Evolutionary conservation across 768 basidiomycete genomes (phyloP).

Genomic region (Lactifluus rugatus): DNA sequence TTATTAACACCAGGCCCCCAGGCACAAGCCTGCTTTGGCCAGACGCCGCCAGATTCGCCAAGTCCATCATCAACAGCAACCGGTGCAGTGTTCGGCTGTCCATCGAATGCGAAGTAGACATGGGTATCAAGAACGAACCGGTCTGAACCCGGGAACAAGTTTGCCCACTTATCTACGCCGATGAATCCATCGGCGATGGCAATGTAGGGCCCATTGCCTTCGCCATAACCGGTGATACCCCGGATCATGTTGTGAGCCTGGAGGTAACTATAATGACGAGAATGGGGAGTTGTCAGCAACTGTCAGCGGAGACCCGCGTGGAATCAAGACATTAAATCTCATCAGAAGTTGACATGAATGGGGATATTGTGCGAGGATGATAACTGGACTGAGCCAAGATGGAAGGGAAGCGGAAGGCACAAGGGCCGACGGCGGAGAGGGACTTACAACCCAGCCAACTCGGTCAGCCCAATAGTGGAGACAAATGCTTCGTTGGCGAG

Average conservation of each 20-base stretch:
- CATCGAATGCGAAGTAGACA: constrained; percentile 32
- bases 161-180: constrained; percentile 35
- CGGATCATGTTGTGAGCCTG: constrained; percentile 57
- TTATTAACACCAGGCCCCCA: constrained; percentile 36
- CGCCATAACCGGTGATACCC: constrained; percentile 64
- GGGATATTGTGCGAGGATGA: not conserved
- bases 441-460: constrained; percentile 53
- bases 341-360: not conserved
- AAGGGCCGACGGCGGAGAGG: constrained; percentile 23
- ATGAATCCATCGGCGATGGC: constrained; percentile 49
- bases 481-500: constrained; percentile 58
- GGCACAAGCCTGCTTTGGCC: constrained; percentile 29
- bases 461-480: constrained; percentile 43
- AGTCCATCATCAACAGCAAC: constrained; percentile 29
- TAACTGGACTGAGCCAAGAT: not conserved
- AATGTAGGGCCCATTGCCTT: constrained; percentile 55
- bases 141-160: constrained; percentile 33
- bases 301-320: not conserved
- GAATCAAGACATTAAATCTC: not conserved
- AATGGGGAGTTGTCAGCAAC: constrained; percentile 22
- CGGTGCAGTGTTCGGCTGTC: constrained; percentile 13
- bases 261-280: constrained; percentile 42
- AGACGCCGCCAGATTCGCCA: constrained; percentile 22
- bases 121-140: constrained; percentile 43
- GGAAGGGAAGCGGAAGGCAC: constrained; percentile 10